A percentile compares a stretch with the other conserved stretches of the same genome.
These are phyloP conservation scores for Fusarium dimerum DNA, from an alignment of 2,329 filamentous ascomycete species.

Conservation along the genomic window DNA sequence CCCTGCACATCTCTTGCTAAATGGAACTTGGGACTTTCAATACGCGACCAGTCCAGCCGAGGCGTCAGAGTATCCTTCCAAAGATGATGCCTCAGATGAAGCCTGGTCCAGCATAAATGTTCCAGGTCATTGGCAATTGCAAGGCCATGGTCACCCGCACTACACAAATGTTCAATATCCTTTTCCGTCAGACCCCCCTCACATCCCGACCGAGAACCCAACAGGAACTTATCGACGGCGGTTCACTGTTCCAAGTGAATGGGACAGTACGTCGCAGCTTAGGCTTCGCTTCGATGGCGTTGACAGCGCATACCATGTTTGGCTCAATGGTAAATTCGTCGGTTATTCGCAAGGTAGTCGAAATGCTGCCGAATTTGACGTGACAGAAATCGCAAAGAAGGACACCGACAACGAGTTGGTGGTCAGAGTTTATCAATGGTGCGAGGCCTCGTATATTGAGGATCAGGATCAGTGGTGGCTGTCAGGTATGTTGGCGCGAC, in stretches of 20 bases:
- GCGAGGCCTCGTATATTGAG: background rate
- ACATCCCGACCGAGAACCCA: background rate
- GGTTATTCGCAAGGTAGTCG: background rate
- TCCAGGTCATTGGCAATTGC: background rate
- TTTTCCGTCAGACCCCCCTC: background rate
- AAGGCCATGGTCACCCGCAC: background rate
- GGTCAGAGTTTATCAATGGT: background rate
- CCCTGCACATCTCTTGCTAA: background rate
- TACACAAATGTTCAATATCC: background rate
- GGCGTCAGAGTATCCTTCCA: background rate
- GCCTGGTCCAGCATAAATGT: background rate
- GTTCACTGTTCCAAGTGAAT: background rate
- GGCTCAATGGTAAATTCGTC: background rate
- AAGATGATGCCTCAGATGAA: background rate
- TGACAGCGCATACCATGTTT: background rate
- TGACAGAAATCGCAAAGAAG: background rate
- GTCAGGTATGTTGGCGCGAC: background rate
- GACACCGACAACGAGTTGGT: background rate
- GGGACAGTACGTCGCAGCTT: background rate
- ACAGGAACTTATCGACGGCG: background rate
- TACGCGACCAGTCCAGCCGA: background rate
- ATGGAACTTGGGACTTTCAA: constrained; percentile 1
- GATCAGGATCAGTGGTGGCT: constrained; percentile 3
- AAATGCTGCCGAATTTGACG: background rate
- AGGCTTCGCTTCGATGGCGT: background rate